These are phyloP conservation scores for Petunia axillaris DNA, from an alignment of 257 asterid species.

Conservation along the genomic window DNA sequence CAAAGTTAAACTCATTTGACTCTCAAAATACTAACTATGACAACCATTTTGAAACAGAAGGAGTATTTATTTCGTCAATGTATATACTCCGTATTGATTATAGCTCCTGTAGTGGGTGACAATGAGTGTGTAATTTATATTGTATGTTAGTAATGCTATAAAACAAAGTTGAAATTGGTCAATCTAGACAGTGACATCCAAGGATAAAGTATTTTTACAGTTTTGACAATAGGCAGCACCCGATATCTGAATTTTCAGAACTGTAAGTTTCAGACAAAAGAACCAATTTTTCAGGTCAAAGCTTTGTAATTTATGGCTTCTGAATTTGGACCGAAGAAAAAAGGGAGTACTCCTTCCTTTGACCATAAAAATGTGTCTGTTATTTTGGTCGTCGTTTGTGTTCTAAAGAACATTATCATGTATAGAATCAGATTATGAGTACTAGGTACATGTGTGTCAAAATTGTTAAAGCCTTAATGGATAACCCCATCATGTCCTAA, in stretches of 20 bases:
- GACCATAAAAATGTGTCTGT: constrained; percentile 28
- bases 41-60: no score
- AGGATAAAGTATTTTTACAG: constrained; percentile 21
- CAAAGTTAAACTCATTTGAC: no score
- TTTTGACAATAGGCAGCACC: constrained; percentile 36
- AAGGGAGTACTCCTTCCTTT: constrained; percentile 23
- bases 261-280: neutral
- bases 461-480: neutral
- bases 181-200: neutral
- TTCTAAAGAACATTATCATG: neutral
- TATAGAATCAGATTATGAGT: no score
- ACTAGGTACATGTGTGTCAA: neutral
- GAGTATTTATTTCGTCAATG: no score
- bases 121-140: neutral
- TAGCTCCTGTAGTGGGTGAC: neutral
- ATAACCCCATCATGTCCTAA: no score
- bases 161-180: neutral
- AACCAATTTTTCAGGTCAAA: constrained; percentile 35
- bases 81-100: no score
- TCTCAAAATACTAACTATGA: no score
- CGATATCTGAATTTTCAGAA: constrained; percentile 35
- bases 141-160: neutral
- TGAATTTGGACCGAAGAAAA: constrained; percentile 28
- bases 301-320: neutral
- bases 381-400: constrained; percentile 27